Evolutionary conservation across 805 yeast species (phyloP).

Genomic region (Scheffersomyces amazonensis): DNA sequence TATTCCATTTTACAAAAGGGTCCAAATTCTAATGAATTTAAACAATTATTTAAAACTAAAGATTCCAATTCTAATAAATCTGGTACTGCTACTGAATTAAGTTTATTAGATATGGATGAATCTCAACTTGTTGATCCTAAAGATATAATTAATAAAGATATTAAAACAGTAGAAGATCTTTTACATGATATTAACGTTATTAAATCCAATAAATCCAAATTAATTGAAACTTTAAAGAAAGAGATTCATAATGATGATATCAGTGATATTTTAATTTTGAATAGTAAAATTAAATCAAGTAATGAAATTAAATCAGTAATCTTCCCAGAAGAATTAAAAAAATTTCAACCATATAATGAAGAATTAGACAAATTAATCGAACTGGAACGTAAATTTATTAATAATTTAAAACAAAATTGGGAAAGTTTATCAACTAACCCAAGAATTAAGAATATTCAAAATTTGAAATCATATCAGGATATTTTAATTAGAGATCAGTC

Average conservation of each 20-base stretch:
- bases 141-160: conserved; percentile 25
- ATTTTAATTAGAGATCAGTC: conserved; percentile 29
- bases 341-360: conserved; percentile 66
- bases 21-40: conserved; percentile 37
- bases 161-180: conserved; percentile 53
- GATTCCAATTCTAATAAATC: conserved; percentile 1
- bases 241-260: conserved; percentile 81
- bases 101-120: conserved; percentile 71
- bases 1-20: conserved; percentile 37
- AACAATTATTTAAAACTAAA: conserved; percentile 20
- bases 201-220: conserved; percentile 59
- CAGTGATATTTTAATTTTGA: conserved; percentile 67
- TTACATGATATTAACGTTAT: conserved; percentile 60
- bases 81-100: conserved; percentile 26
- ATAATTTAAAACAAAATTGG: conserved; percentile 29
- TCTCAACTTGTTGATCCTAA: conserved; percentile 13
- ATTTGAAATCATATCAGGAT: conserved; percentile 37
- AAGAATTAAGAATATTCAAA: conserved; percentile 39
- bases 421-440: conserved; percentile 19
- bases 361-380: conserved; percentile 68
- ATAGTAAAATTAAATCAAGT: conserved; percentile 53
- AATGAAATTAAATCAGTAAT: conserved; percentile 52
- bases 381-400: conserved; percentile 55
- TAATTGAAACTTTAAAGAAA: conserved; percentile 63
- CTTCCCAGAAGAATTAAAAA: conserved; percentile 70